These are phyloP conservation scores for Vitis hybrid DNA, from an alignment of 177 flowering plant genomes.

Conservation along the genomic window DNA sequence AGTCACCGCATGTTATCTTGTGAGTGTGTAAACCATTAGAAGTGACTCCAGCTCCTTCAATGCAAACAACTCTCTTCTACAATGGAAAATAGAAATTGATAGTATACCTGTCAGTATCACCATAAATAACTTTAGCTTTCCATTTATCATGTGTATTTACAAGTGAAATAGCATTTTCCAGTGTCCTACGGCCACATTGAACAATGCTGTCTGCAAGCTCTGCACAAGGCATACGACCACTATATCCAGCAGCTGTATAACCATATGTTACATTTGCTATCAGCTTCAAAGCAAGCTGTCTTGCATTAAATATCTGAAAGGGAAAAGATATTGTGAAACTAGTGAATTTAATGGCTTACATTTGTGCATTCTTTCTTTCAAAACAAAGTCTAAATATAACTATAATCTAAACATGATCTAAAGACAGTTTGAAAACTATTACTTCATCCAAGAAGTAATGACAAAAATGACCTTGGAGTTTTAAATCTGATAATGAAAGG, in stretches of 20 bases:
- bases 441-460: not conserved
- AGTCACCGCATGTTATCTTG: not conserved
- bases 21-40: not conserved
- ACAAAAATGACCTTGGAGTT: not conserved
- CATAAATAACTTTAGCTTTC: conserved; percentile 92
- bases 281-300: conserved; percentile 96
- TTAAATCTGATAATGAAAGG: too few species aligned
- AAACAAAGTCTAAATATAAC: not conserved
- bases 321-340: not conserved
- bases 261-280: conserved; percentile 99
- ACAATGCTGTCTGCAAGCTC: conserved; percentile 99
- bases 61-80: not conserved
- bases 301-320: conserved; percentile 82
- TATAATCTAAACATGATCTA: not conserved
- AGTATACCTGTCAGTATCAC: conserved; percentile 91
- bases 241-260: conserved; percentile 97
- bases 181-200: conserved; percentile 94
- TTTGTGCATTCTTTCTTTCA: not conserved
- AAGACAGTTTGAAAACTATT: not conserved
- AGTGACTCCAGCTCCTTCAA: not conserved
- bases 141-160: conserved; percentile 79
- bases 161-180: conserved; percentile 85
- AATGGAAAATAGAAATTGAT: not conserved
- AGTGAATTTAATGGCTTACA: not conserved
- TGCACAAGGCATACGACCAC: conserved; percentile 99